These are phyloP conservation scores for Patellaria atrata DNA, from an alignment of 495 filamentous ascomycete species.

Conservation along the genomic window DNA sequence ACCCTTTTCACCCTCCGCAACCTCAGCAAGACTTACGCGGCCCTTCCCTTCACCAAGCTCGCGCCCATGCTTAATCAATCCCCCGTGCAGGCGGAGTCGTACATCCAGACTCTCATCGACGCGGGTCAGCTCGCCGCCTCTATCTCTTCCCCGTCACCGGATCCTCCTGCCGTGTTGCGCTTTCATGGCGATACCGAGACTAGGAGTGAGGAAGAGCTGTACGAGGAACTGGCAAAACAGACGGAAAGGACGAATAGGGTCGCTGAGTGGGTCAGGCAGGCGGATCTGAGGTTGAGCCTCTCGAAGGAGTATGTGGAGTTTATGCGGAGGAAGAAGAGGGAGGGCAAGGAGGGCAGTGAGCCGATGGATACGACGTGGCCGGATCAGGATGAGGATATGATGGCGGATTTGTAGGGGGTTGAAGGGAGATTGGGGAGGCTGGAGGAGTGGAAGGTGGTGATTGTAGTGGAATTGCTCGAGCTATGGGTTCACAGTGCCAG, in stretches of 20 bases:
- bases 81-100: slow-evolving; percentile 12
- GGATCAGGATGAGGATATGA: slow-evolving; percentile 28
- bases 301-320: slow-evolving; percentile 25
- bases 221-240: slow-evolving; percentile 21
- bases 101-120: slow-evolving; percentile 20
- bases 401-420: slow-evolving; percentile 22
- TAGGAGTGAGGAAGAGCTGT: slow-evolving; percentile 19
- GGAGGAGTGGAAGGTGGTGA: no score
- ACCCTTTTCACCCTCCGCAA: slow-evolving; percentile 32
- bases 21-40: slow-evolving; percentile 24
- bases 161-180: no score
- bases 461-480: no score
- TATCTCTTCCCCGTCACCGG: no score
- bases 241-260: slow-evolving; percentile 22
- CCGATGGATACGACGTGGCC: slow-evolving; percentile 17
- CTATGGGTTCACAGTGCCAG: no score
- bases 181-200: no score
- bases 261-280: slow-evolving; percentile 21
- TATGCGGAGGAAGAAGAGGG: slow-evolving; percentile 18
- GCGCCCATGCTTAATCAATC: slow-evolving; percentile 15
- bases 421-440: no score
- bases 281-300: slow-evolving; percentile 23
- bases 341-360: slow-evolving; percentile 3
- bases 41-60: slow-evolving; percentile 23
- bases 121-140: slow-evolving; percentile 19